These are phyloP conservation scores for Coemansia sp. DNA, from an alignment of 192 early-diverging fungal species.

Conservation along the genomic window DNA sequence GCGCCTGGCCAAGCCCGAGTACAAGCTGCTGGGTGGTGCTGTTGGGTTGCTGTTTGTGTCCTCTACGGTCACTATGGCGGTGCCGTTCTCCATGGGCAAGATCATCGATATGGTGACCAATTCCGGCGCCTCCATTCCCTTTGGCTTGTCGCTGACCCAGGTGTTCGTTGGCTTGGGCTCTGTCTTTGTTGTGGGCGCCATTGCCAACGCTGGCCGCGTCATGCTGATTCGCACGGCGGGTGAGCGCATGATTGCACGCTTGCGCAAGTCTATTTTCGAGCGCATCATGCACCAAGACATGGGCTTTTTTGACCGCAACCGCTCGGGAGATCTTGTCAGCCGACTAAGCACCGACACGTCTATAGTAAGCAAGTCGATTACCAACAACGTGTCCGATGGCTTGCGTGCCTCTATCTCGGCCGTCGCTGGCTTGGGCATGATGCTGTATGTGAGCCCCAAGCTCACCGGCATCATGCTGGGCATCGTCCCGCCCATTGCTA, in stretches of 20 bases:
- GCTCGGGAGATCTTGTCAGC: slow-evolving; percentile 73
- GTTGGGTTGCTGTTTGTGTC: slow-evolving; percentile 61
- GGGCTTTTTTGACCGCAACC: slow-evolving; percentile 62
- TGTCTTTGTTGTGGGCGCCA: slow-evolving; percentile 57
- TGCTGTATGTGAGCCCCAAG: slow-evolving; percentile 65
- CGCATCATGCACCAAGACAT: slow-evolving; percentile 62
- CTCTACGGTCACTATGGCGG: slow-evolving; percentile 62
- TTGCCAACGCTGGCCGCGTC: slow-evolving; percentile 59
- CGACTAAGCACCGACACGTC: slow-evolving; percentile 75
- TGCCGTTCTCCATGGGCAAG: slow-evolving; percentile 67
- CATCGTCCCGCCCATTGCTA: slow-evolving; percentile 71
- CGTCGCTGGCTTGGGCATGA: slow-evolving; percentile 61
- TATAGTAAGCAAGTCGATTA: slow-evolving; percentile 72
- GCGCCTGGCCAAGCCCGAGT: slow-evolving; percentile 47
- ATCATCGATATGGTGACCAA: slow-evolving; percentile 66
- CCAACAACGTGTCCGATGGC: slow-evolving; percentile 73
- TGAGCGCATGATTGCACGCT: slow-evolving; percentile 58
- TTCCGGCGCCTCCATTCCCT: slow-evolving; percentile 35
- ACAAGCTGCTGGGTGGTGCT: slow-evolving; percentile 49
- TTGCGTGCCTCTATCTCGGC: slow-evolving; percentile 62
- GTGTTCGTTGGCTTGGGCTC: slow-evolving; percentile 55
- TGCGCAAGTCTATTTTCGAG: slow-evolving; percentile 54
- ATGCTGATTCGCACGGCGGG: slow-evolving; percentile 60
- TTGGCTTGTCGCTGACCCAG: slow-evolving; percentile 56
- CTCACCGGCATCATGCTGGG: slow-evolving; percentile 69